A percentile compares a stretch with the other conserved stretches of the same genome.
These are phyloP conservation scores for Zoysia japonica DNA, from an alignment of 176 grass and related monocot genomes.

Conservation along the genomic window DNA sequence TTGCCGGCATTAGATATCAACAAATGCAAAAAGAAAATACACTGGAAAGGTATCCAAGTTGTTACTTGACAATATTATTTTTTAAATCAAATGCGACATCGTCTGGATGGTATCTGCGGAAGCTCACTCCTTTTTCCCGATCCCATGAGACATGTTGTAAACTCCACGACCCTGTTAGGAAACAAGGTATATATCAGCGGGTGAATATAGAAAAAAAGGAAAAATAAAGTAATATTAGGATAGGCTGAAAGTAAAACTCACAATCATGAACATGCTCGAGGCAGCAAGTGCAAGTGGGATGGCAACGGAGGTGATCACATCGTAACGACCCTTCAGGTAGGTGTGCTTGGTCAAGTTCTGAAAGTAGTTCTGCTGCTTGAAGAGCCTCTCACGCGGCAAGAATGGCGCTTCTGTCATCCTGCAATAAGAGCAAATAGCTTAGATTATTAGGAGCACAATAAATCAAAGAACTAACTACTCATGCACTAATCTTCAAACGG, in stretches of 20 bases:
- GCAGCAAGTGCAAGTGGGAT: constrained; percentile 65
- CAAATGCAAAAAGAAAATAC: constrained; percentile 26
- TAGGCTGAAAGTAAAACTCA: constrained; percentile 26
- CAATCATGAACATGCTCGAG: constrained; percentile 55
- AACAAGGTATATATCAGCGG: neutral
- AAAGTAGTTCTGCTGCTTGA: constrained; percentile 53
- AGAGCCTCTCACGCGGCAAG: constrained; percentile 55
- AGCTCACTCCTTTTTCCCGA: constrained; percentile 64
- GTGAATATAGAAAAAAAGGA: constrained; percentile 1
- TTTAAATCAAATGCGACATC: constrained; percentile 28
- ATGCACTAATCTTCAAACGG: neutral
- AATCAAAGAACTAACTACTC: neutral
- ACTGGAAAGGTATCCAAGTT: constrained; percentile 5
- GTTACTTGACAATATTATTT: constrained; percentile 50
- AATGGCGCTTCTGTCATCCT: constrained; percentile 72
- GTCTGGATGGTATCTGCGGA: neutral
- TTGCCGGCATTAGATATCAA: constrained; percentile 31
- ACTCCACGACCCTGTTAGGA: constrained; percentile 52
- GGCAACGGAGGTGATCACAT: constrained; percentile 56
- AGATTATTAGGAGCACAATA: neutral
- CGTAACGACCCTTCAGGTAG: constrained; percentile 61
- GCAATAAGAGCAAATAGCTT: constrained; percentile 26
- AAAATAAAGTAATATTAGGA: neutral
- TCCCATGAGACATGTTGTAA: constrained; percentile 63
- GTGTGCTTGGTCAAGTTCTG: constrained; percentile 58